Base-by-base conservation (phyloP, 2,329 filamentous ascomycete genomes). In the Cryphonectria nitschkei region DNA sequence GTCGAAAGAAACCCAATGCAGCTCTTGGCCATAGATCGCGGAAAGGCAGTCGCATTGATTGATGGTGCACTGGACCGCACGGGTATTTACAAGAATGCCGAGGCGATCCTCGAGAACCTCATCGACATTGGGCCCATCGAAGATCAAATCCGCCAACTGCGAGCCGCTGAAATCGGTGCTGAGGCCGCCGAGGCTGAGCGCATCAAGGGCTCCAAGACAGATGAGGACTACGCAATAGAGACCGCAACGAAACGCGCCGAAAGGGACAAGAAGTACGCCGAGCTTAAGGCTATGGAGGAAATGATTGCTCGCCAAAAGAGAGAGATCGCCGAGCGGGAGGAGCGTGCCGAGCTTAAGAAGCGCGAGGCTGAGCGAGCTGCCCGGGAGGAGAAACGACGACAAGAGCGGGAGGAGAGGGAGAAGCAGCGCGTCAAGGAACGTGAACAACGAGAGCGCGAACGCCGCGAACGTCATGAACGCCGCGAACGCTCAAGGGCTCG, bases 11-110 rank as follows among this genome's bases (percentile, higher is more conserved):
- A 95, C 75, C 89, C 92, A 0, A 86, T 86, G 39, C 88, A 89
- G 72, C 87, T 95, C 13, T 86, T 95, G 4, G 90, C 90, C 22
- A 87, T 93, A 66, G 92, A 94, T 76, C 90, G 91, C 26, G 85
- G 88, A 71, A 93, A 94, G 78, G 91, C 92, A 4, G 89, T 90
- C 1, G 89, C 92, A 0, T 86, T 97, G 5, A 90, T 95, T 56
- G 92, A 95, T 78, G 93, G 93, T 70, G 92, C 92, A 0, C 87
- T 93, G 26, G 92, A 95, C 76, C 89, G 93, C 72, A 91, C 89
- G 29, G 91, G 92, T 37, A 89, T 94, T 39, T 96, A 95, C 76
- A 88, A 91, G 72, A 88, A 88, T 75, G 92, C 91, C 0, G 89
- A 93, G 75, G 84, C 86, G 9, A 87, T 90, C 65, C 89, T 95